phyloP scores from a whole-genome alignment of 2,329 filamentous ascomycete species.

The Rhinocladiella similis region DNA sequence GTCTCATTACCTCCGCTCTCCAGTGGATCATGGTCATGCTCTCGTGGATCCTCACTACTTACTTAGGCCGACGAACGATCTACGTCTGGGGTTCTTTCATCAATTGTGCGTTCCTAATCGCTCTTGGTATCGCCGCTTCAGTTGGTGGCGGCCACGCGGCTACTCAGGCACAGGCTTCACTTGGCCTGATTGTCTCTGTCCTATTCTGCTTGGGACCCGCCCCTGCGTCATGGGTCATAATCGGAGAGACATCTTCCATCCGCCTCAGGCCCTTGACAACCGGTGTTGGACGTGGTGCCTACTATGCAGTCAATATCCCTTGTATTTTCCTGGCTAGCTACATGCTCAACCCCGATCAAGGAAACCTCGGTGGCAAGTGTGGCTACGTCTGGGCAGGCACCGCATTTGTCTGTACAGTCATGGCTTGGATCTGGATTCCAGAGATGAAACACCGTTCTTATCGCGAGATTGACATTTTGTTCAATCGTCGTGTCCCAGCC shows the following conservation, averaged over 20 bases:
- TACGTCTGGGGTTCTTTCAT: slow-evolving; percentile 61
- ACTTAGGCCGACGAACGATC: slow-evolving; percentile 63
- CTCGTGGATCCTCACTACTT: slow-evolving; percentile 66
- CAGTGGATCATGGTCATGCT: slow-evolving; percentile 64
- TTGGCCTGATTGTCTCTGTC: slow-evolving; percentile 66
- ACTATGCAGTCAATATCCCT: slow-evolving; percentile 66
- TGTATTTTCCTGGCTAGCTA: slow-evolving; percentile 59
- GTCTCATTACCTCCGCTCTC: slow-evolving; percentile 65
- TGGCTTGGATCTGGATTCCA: slow-evolving; percentile 52
- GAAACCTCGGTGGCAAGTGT: slow-evolving; percentile 54
- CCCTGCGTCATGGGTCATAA: slow-evolving; percentile 66
- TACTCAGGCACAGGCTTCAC: slow-evolving; percentile 58
- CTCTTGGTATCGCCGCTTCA: slow-evolving; percentile 61
- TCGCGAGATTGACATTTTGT: slow-evolving; percentile 64
- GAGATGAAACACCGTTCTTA: slow-evolving; percentile 61
- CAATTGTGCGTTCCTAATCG: slow-evolving; percentile 56
- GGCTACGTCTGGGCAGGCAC: slow-evolving; percentile 63
- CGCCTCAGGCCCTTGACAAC: slow-evolving; percentile 66
- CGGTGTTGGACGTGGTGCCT: slow-evolving; percentile 62
- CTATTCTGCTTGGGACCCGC: slow-evolving; percentile 64
- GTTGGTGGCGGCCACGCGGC: slow-evolving; percentile 43
- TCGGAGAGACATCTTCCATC: slow-evolving; percentile 65
- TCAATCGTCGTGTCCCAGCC: slow-evolving; percentile 55
- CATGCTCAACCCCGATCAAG: slow-evolving; percentile 42
- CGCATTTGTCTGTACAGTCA: slow-evolving; percentile 54